phyloP scores from a whole-genome alignment of 495 filamentous ascomycete genomes.

The Tuber brumale region DNA sequence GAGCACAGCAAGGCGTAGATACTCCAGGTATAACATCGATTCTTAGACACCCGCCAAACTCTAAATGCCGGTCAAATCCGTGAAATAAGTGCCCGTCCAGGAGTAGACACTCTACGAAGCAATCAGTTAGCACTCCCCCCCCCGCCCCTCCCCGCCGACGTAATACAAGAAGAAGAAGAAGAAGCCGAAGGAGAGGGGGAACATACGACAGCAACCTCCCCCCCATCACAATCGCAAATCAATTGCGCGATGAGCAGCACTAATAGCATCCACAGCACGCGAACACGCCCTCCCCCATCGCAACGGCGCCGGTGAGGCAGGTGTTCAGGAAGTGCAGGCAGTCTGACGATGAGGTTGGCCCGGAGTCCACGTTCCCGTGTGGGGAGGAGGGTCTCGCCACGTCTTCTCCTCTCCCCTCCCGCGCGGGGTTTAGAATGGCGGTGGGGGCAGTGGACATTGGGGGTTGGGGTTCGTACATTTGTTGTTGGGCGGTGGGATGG shows the following conservation, averaged over 20 bases:
- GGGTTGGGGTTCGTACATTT: constrained; percentile 11
- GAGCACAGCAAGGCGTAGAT: background rate
- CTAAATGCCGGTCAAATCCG: background rate
- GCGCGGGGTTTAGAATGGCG: background rate
- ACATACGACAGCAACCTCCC: background rate
- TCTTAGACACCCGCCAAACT: background rate
- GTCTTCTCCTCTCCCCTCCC: background rate
- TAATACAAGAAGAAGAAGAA: background rate
- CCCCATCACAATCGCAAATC: constrained; percentile 6
- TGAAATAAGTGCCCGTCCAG: background rate
- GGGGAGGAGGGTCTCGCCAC: background rate
- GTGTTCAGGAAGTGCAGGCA: constrained; percentile 20
- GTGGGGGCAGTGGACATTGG: constrained; percentile 9
- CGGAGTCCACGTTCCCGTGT: constrained; percentile 7
- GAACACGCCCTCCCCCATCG: constrained; percentile 13
- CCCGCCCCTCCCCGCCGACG: background rate
- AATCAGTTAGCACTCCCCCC: background rate
- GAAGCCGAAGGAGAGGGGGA: background rate
- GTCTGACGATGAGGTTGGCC: constrained; percentile 10
- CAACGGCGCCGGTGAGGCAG: constrained; percentile 16
- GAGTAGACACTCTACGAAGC: background rate
- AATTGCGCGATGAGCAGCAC: constrained; percentile 14
- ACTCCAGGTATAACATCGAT: background rate
- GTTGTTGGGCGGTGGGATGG: background rate
- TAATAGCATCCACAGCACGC: constrained; percentile 16